Percentiles rank a stretch among this genome's conserved stretches.
Conservation (phyloP, 2,329 filamentous ascomycete genomes). For the Alternaria angustiovoidea region DNA sequence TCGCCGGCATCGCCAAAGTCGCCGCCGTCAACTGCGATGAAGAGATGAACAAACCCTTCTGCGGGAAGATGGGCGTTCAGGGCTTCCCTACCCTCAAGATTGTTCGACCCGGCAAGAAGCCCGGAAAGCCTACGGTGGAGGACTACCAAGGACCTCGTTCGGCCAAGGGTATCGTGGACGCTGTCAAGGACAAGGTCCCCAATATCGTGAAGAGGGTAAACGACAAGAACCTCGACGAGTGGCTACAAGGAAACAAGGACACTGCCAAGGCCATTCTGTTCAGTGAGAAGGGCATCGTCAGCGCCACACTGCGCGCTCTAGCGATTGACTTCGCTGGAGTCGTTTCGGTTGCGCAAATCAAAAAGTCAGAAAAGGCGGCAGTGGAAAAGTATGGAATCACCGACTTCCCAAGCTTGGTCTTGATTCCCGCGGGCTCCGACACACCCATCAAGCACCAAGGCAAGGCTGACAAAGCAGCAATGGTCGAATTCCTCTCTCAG, state of each 20-base stretch:
- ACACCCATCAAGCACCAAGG: conserved; percentile 79
- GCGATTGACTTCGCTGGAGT: conserved; percentile 90
- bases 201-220: conserved; percentile 86
- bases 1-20: conserved; percentile 92
- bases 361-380: conserved; percentile 77
- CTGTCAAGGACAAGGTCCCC: conserved; percentile 85
- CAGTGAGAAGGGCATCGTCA: conserved; percentile 89
- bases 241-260: conserved; percentile 72
- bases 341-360: conserved; percentile 81
- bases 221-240: conserved; percentile 79
- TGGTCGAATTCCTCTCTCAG: conserved; percentile 84
- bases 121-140: conserved; percentile 80
- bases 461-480: conserved; percentile 82
- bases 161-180: conserved; percentile 87
- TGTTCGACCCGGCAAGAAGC: conserved; percentile 82
- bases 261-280: conserved; percentile 88
- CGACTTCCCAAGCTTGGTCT: conserved; percentile 80
- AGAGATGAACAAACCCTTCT: conserved; percentile 88
- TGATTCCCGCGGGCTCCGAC: conserved; percentile 75
- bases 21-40: conserved; percentile 96
- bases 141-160: conserved; percentile 87
- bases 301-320: conserved; percentile 80
- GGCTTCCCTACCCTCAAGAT: conserved; percentile 98
- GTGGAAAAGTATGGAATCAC: conserved; percentile 78
- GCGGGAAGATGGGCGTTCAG: conserved; percentile 83